Evolutionary conservation across 2,329 filamentous ascomycete genomes (phyloP).

Genomic region (Ophiocordyceps polyrhachis-furcata): DNA sequence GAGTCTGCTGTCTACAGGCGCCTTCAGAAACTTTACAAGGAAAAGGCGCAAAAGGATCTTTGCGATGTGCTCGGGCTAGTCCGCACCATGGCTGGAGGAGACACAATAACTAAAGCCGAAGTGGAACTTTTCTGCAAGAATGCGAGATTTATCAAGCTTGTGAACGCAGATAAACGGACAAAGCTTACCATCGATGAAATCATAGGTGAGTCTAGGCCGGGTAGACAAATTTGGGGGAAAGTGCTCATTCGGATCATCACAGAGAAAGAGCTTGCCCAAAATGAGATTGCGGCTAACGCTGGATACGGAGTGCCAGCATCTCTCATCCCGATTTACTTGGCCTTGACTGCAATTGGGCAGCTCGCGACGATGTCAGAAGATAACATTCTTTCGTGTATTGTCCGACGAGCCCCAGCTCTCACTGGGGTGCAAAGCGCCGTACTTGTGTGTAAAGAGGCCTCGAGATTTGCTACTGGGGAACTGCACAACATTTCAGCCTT

Average conservation of each 20-base stretch:
- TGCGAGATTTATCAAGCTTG: conserved; percentile 77
- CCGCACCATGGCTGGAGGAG: conserved; percentile 28
- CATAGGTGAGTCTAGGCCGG: conserved; percentile 8
- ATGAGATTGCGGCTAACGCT: conserved; percentile 29
- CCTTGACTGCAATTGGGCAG: conserved; percentile 36
- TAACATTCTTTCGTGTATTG: conserved; percentile 32
- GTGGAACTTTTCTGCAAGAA: conserved; percentile 93
- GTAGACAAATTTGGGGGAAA: conserved; percentile 26
- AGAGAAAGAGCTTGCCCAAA: conserved; percentile 36
- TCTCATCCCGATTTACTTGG: conserved; percentile 50
- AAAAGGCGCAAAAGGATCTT: conserved; percentile 62
- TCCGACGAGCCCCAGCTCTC: conserved; percentile 25
- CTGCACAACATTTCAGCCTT: conserved; percentile 83
- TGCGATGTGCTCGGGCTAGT: conserved; percentile 54
- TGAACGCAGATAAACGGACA: conserved; percentile 34
- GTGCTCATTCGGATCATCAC: conserved; percentile 9
- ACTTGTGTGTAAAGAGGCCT: conserved; percentile 45
- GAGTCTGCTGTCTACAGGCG: conserved; percentile 76
- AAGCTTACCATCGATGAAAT: too few species aligned
- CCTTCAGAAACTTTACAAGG: conserved; percentile 84
- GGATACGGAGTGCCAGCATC: conserved; percentile 34
- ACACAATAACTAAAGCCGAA: conserved; percentile 46
- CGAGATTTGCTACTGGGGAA: conserved; percentile 65
- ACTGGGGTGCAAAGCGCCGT: conserved; percentile 28
- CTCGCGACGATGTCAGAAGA: conserved; percentile 23